These are phyloP conservation scores for Lachancea thermotolerans DNA, from an alignment of 805 yeast species.

Conservation along the genomic window DNA sequence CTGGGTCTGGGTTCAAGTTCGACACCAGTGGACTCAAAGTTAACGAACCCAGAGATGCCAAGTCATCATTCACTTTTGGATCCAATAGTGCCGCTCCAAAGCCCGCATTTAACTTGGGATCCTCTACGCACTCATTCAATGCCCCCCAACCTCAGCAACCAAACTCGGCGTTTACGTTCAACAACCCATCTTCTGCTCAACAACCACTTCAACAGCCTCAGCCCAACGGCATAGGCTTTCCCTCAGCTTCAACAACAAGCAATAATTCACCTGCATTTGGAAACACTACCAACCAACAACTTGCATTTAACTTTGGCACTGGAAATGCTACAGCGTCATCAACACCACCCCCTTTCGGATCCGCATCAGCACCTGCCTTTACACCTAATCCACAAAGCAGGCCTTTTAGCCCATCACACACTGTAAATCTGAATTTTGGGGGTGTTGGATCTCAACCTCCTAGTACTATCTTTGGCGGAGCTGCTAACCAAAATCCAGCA, in stretches of 20 bases:
- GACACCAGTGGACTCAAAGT: constrained; percentile 6
- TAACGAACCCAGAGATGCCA: background rate
- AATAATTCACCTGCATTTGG: constrained; percentile 19
- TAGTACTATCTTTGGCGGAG: constrained; percentile 6
- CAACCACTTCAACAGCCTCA: background rate
- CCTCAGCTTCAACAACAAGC: constrained; percentile 8
- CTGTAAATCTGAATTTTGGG: constrained; percentile 25
- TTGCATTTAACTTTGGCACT: constrained; percentile 7
- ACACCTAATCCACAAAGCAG: constrained; percentile 8
- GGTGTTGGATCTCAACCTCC: constrained; percentile 9
- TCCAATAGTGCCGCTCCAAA: constrained; percentile 1
- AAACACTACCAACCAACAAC: constrained; percentile 10
- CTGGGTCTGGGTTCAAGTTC: constrained; percentile 6
- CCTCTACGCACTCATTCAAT: constrained; percentile 6
- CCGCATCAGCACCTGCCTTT: constrained; percentile 3
- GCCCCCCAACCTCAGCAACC: constrained; percentile 11
- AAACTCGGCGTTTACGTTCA: constrained; percentile 7
- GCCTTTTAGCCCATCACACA: constrained; percentile 22
- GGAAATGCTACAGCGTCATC: constrained; percentile 8
- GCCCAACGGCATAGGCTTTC: constrained; percentile 1
- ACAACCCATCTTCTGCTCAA: too few species aligned
- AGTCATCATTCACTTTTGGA: constrained; percentile 7
- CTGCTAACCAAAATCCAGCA: constrained; percentile 15
- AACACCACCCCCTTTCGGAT: constrained; percentile 11
- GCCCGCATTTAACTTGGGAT: constrained; percentile 3